Evolutionary conservation across 2,329 filamentous ascomycete species (phyloP).

Genomic region (Talaromyces sp.): DNA sequence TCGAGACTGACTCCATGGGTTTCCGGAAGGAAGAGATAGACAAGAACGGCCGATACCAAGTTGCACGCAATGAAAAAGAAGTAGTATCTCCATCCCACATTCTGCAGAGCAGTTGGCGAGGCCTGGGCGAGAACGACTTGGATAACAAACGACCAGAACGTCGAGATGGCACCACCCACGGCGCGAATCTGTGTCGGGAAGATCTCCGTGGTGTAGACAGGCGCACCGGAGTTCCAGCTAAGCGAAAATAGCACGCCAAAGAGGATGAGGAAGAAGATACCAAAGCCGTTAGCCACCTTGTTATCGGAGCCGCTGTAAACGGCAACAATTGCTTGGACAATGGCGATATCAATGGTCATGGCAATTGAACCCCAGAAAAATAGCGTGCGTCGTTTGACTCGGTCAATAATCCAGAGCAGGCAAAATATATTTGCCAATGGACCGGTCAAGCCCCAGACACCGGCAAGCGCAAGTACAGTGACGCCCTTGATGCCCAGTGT

Average conservation of each 20-base stretch:
- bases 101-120: background rate
- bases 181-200: constrained; percentile 23
- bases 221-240: background rate
- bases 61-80: background rate
- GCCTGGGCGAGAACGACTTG: background rate
- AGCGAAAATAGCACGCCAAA: background rate
- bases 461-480: background rate
- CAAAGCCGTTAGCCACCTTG: background rate
- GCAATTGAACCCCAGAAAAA: background rate
- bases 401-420: background rate
- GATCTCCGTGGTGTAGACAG: constrained; percentile 24
- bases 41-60: background rate
- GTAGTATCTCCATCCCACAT: background rate
- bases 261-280: background rate
- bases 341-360: background rate
- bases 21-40: background rate
- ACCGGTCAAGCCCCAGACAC: background rate
- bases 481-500: background rate
- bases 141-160: background rate
- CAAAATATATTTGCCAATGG: background rate
- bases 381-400: background rate
- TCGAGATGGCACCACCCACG: background rate
- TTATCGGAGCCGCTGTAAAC: background rate
- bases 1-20: background rate
- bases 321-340: background rate